Evolutionary conservation across 306 rosid species (phyloP).

Genomic region (Trifolium fragiferum): DNA sequence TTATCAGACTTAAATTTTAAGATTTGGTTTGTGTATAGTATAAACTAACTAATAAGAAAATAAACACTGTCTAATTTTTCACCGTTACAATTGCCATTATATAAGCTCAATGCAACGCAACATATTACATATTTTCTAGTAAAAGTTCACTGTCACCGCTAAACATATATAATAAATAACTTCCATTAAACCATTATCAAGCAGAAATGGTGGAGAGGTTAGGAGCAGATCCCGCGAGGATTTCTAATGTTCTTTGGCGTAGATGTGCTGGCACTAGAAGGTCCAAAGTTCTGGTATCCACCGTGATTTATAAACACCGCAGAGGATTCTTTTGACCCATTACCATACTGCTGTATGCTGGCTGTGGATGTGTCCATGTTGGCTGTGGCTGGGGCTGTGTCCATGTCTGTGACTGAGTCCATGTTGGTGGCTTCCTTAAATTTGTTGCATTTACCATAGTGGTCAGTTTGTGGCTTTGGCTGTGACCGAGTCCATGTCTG

Average conservation of each 20-base stretch:
- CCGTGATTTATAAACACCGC: conserved; percentile 30
- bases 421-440: conserved; percentile 29
- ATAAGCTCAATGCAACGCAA: conserved; percentile 16
- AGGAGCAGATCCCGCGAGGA: conserved; percentile 17
- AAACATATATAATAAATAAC: conserved; percentile 1
- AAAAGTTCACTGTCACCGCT: conserved; percentile 22
- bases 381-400: neutral
- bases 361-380: neutral
- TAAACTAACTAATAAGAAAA: too few species aligned
- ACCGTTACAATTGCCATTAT: conserved; percentile 24
- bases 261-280: conserved; percentile 32
- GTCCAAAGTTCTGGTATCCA: conserved; percentile 22
- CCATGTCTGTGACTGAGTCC: neutral
- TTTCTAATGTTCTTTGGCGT: conserved; percentile 25
- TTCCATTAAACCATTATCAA: conserved; percentile 31
- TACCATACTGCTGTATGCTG: conserved; percentile 23
- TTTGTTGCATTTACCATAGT: conserved; percentile 47
- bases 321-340: conserved; percentile 42
- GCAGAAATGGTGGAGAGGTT: conserved; percentile 25
- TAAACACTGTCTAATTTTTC: conserved; percentile 17
- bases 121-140: conserved; percentile 28
- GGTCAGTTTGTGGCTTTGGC: conserved; percentile 29
- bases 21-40: conserved; percentile 20
- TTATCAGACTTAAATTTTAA: conserved; percentile 6
- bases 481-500: too few species aligned